These are phyloP conservation scores for Erodium moschatum DNA, from an alignment of 441 rosid species.

Conservation along the genomic window DNA sequence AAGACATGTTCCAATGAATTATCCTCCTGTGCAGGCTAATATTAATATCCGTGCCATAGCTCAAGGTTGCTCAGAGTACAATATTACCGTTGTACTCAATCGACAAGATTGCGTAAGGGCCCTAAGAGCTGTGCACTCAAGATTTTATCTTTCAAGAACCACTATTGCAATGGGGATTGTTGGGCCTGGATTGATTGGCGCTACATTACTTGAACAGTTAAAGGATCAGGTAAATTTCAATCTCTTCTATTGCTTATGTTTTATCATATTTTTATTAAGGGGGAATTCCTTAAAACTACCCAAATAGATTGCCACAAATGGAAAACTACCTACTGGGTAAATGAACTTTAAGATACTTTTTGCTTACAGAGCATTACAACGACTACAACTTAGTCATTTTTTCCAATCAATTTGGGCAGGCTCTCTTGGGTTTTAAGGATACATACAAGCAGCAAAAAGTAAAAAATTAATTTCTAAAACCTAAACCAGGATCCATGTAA, in stretches of 20 bases:
- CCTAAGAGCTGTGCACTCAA: conserved; percentile 82
- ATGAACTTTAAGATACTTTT: too few species aligned
- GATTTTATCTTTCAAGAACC: conserved; percentile 80
- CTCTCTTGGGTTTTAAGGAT: too few species aligned
- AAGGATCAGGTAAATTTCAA: conserved; percentile 55
- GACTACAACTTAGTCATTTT: too few species aligned
- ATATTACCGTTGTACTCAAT: conserved; percentile 67
- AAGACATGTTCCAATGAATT: background rate
- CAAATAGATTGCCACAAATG: too few species aligned
- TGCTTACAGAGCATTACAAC: too few species aligned
- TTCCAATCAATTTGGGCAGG: too few species aligned
- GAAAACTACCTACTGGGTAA: too few species aligned
- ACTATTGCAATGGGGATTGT: conserved; percentile 84
- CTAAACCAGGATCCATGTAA: too few species aligned
- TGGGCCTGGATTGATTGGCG: conserved; percentile 90
- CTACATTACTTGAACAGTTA: conserved; percentile 78
- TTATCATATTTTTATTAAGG: too few species aligned
- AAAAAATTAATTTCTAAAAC: too few species aligned
- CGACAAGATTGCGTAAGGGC: conserved; percentile 86
- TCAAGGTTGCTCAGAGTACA: conserved; percentile 95
- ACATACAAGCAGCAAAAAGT: too few species aligned
- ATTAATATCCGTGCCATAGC: conserved; percentile 82
- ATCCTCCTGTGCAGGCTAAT: conserved; percentile 52
- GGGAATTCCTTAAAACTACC: too few species aligned
- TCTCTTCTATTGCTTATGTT: background rate